A percentile compares a stretch with the other conserved stretches of the same genome.
phyloP scores from a whole-genome alignment of 305 asterid genomes.

The Solanum chacoense region DNA sequence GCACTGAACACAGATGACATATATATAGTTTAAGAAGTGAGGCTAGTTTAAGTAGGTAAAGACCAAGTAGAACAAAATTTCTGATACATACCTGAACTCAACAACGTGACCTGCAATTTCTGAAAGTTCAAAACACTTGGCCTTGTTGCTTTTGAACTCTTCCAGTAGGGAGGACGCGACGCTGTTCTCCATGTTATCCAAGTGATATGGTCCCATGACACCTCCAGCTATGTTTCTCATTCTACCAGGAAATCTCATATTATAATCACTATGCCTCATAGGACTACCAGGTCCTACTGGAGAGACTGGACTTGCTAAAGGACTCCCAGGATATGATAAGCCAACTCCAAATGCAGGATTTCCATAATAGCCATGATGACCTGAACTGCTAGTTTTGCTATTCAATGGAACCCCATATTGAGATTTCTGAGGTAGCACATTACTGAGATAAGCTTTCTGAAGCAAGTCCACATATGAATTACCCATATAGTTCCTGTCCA shows the following conservation, averaged over 20 bases:
- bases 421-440: constrained; percentile 58
- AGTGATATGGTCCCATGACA: constrained; percentile 76
- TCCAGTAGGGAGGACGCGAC: constrained; percentile 73
- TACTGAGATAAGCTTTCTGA: constrained; percentile 82
- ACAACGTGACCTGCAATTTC: constrained; percentile 94
- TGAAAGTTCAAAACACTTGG: constrained; percentile 80
- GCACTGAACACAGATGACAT: constrained; percentile 35
- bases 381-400: constrained; percentile 40
- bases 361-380: constrained; percentile 81
- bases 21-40: background rate
- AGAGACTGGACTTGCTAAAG: constrained; percentile 60
- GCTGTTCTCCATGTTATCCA: constrained; percentile 61
- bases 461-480: constrained; percentile 69
- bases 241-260: constrained; percentile 56
- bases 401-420: constrained; percentile 60
- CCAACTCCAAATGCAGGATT: constrained; percentile 72
- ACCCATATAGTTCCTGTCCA: constrained; percentile 60
- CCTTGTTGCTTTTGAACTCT: constrained; percentile 95
- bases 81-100: constrained; percentile 67
- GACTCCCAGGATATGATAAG: constrained; percentile 85
- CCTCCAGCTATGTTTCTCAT: constrained; percentile 64
- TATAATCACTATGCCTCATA: constrained; percentile 71
- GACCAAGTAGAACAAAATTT: background rate
- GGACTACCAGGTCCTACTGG: constrained; percentile 81
- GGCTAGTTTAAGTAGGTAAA: background rate